Base-by-base conservation (phyloP, 352 stramenopile species). In the Phytophthora fragariae region DNA sequence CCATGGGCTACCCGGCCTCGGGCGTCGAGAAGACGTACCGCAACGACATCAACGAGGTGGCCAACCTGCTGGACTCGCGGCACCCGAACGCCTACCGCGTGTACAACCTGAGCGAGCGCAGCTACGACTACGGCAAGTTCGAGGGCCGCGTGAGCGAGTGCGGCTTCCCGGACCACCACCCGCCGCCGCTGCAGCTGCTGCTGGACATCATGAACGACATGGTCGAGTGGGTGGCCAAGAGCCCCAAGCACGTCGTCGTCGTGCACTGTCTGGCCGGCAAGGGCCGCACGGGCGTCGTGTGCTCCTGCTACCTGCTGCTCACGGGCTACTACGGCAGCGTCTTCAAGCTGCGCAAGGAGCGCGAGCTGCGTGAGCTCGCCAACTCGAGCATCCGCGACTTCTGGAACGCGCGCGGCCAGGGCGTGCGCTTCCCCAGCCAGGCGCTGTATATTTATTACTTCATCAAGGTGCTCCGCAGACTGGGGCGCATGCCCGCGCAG, bases 391-490 rank as follows among this genome's bases (percentile, higher is more conserved):
- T 94, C 44, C 78, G 80, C 37, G 83, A 93, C 65, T 97, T 97
- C 41, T 49, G 41, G 41, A 49, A 49, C 41, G 41, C 46, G 7
- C 9, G 46, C 7, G 90, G 90, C 44, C 87, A 97, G 64, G 90
- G 90, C 35, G 90, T 97, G 62, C 84, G 86, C 15, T 95, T 92
- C 68, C 89, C 90, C 12, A 93, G 86, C 68, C 90, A 97, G 68
- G 85, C 86, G 60, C 75, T 93, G 65, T 94, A 94, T 77, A 94
- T 97, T 79, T 96, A 94, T 78, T 96, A 96, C 77, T 96, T 96
- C 65, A 82, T 91, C 55, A 90, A 92, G 50, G 81, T 94, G 19
- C 65, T 95, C 11, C 76, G 85, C 1, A 64, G 82, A 12, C 59
- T 93, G 35, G 75, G 80, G 0, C 70, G 64, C 29, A 86, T 82